phyloP scores from a whole-genome alignment of 352 stramenopile species.

The Globisporangium megalacanthum region DNA sequence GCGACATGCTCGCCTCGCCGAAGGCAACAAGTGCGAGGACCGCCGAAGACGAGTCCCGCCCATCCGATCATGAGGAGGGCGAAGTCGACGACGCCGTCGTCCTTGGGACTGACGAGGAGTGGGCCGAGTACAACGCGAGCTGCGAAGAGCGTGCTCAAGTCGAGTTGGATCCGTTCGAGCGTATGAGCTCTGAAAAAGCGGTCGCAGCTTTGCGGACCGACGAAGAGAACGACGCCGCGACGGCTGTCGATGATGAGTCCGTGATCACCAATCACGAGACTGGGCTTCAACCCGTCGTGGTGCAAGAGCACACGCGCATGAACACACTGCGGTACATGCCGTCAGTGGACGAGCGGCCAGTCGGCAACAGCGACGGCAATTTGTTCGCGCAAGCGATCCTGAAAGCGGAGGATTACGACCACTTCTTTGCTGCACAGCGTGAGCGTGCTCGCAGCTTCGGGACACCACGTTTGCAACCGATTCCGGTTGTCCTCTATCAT shows the following conservation, averaged over 20 bases:
- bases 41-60: background rate
- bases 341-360: background rate
- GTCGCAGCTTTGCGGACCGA: background rate
- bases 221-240: background rate
- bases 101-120: background rate
- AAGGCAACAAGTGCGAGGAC: too few relatives aligned
- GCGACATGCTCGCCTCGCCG: too few relatives aligned
- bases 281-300: background rate
- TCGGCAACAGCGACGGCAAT: background rate
- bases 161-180: background rate
- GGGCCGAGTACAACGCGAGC: background rate
- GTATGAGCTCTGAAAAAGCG: background rate
- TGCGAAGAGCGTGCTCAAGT: background rate
- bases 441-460: background rate
- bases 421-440: background rate
- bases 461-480: background rate
- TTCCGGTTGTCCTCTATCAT: background rate
- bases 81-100: background rate
- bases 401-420: background rate
- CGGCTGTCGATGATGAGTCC: background rate
- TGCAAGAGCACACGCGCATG: background rate
- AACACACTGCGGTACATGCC: background rate
- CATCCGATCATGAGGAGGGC: background rate
- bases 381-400: background rate
- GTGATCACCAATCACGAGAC: background rate